Conservation (phyloP, 2,329 filamentous ascomycete genomes). For the Rutstroemia sp. region DNA sequence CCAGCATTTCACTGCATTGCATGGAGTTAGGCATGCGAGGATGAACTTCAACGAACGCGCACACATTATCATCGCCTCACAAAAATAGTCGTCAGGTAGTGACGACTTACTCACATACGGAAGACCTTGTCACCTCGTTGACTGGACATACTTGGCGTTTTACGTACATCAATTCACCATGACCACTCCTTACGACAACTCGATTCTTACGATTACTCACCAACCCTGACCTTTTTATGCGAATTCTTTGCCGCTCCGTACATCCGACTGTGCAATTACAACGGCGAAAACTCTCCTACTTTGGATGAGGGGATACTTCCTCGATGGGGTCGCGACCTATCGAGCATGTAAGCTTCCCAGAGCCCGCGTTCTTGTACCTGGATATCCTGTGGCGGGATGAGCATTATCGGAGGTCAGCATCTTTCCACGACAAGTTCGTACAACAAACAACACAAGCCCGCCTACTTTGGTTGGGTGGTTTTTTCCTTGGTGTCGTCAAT, state of each 20-base stretch:
- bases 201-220: neutral
- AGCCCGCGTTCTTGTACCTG: neutral
- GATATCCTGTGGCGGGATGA: neutral
- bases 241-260: neutral
- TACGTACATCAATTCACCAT: neutral
- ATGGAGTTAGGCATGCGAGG: neutral
- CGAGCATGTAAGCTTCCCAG: constrained; percentile 4
- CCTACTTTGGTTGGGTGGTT: constrained; percentile 7
- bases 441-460: neutral
- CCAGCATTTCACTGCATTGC: neutral
- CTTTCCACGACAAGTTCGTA: no score
- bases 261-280: neutral
- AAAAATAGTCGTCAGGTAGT: neutral
- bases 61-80: neutral
- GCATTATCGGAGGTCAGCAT: neutral
- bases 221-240: neutral
- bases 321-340: constrained; percentile 1
- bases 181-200: neutral
- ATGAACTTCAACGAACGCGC: neutral
- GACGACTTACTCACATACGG: neutral
- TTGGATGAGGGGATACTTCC: constrained; percentile 5
- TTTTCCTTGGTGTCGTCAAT: constrained; percentile 3
- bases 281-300: constrained; percentile 8
- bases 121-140: neutral
- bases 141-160: neutral